These are phyloP conservation scores for Decorospora gaudefroyi DNA, from an alignment of 2,329 filamentous ascomycete species.

Conservation along the genomic window DNA sequence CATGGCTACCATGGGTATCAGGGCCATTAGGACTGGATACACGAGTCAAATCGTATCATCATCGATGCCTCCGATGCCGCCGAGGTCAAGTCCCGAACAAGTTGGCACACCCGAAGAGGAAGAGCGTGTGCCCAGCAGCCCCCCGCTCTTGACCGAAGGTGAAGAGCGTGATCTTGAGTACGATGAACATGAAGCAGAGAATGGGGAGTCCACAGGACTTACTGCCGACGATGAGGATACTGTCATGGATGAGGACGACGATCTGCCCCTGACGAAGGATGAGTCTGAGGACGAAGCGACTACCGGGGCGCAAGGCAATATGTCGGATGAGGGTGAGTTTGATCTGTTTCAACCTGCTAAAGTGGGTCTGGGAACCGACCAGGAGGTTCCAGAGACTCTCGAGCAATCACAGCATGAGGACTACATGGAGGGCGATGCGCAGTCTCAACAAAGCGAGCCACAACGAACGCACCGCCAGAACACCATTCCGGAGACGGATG, in stretches of 20 bases:
- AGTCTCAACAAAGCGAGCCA: constrained; percentile 5
- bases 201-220: constrained; percentile 9
- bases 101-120: constrained; percentile 23
- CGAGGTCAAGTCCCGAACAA: constrained; percentile 26
- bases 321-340: constrained; percentile 12
- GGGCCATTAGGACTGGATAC: constrained; percentile 34
- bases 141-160: constrained; percentile 35
- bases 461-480: constrained; percentile 30
- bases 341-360: constrained; percentile 16
- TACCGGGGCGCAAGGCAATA: neutral
- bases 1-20: constrained; percentile 31
- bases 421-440: constrained; percentile 5
- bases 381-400: constrained; percentile 34
- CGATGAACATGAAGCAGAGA: constrained; percentile 25
- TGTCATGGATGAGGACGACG: constrained; percentile 27
- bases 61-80: constrained; percentile 40
- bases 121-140: constrained; percentile 46
- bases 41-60: constrained; percentile 41
- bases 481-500: constrained; percentile 43
- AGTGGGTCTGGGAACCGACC: constrained; percentile 13
- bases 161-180: constrained; percentile 31
- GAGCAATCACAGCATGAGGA: constrained; percentile 10
- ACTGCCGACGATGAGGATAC: constrained; percentile 20
- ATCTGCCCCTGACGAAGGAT: constrained; percentile 27
- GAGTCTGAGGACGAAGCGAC: constrained; percentile 17